Conservation (phyloP, 345 rosid genomes). For the Eucalyptus decipiens region DNA sequence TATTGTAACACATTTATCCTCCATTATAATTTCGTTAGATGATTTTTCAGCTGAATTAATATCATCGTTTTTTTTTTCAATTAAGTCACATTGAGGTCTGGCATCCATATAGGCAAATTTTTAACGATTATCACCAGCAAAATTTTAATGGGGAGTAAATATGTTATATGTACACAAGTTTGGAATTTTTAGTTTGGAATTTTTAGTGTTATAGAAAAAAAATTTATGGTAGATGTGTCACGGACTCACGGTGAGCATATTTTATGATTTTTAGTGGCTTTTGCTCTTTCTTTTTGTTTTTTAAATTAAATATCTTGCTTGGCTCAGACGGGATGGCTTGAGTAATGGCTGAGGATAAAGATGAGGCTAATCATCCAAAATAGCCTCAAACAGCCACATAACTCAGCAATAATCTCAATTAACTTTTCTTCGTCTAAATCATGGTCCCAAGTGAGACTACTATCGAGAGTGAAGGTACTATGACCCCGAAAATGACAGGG, state of each 20-base stretch:
- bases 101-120: no score
- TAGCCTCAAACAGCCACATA: neutral
- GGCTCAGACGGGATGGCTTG: neutral
- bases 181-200: no score
- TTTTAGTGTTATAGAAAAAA: neutral
- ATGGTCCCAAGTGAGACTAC: neutral
- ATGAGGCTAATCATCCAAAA: neutral
- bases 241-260: no score
- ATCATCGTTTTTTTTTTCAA: neutral
- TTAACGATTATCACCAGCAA: no score
- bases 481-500: neutral
- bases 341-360: neutral
- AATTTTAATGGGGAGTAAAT: no score
- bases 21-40: neutral
- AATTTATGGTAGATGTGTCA: no score
- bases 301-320: neutral
- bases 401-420: neutral
- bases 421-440: neutral
- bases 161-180: no score
- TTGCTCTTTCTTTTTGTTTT: neutral
- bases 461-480: neutral
- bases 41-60: accelerated
- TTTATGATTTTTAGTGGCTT: neutral
- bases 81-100: neutral
- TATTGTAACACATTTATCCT: no score